phyloP scores from a whole-genome alignment of 1,139 yeast species.

The Taphrina populina region DNA sequence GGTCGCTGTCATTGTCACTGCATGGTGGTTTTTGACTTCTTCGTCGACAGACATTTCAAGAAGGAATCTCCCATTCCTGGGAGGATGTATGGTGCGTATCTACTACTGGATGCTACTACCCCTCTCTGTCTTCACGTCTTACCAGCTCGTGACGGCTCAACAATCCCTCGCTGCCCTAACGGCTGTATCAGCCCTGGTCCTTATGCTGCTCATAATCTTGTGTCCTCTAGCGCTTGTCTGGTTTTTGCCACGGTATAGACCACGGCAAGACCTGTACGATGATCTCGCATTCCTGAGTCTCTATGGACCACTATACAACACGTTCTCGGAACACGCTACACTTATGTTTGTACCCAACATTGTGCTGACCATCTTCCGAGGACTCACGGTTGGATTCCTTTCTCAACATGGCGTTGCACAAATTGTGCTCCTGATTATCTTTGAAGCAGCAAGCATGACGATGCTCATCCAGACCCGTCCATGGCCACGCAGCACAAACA shows the following conservation, averaged over 20 bases:
- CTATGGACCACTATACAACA: constrained; percentile 45
- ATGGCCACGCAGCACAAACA: constrained; percentile 43
- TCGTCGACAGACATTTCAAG: constrained; percentile 14
- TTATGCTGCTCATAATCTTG: constrained; percentile 42
- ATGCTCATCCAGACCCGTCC: constrained; percentile 42
- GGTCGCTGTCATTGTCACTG: constrained; percentile 15
- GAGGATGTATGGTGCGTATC: constrained; percentile 17
- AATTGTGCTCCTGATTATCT: constrained; percentile 43
- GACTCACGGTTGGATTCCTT: constrained; percentile 45
- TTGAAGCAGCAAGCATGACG: constrained; percentile 42
- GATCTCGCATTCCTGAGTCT: constrained; percentile 42
- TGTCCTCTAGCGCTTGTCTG: constrained; percentile 40
- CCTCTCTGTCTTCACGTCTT: constrained; percentile 43
- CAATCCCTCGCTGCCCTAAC: constrained; percentile 41
- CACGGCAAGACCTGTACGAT: constrained; percentile 41
- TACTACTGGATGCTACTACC: constrained; percentile 43
- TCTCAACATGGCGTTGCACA: constrained; percentile 47
- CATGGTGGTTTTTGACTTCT: constrained; percentile 29
- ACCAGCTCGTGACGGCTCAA: constrained; percentile 43
- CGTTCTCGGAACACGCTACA: constrained; percentile 40
- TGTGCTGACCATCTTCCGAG: constrained; percentile 42
- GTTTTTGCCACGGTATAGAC: constrained; percentile 38
- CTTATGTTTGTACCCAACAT: constrained; percentile 38
- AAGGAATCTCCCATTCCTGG: constrained; percentile 30
- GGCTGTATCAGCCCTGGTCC: constrained; percentile 43